These are phyloP conservation scores for Dillenia turbinata DNA, from an alignment of 164 flowering plant genomes.

Conservation along the genomic window DNA sequence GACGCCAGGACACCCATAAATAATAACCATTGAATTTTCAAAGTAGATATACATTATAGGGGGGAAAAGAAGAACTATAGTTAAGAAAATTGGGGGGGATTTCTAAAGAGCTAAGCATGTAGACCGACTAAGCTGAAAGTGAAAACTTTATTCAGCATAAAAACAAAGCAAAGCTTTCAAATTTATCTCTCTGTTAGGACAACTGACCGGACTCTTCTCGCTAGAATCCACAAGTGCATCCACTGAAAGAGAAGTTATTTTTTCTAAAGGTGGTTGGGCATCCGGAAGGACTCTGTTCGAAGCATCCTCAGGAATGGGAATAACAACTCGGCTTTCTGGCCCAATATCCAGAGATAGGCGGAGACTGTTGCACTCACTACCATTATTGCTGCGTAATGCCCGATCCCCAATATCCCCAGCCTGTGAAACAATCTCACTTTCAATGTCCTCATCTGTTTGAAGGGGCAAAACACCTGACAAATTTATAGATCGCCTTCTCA, in stretches of 20 bases:
- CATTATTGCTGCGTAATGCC: slow-evolving; percentile 40
- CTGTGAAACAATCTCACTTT: slow-evolving; percentile 53
- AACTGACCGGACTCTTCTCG: slow-evolving; percentile 21
- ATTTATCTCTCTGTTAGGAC: background rate
- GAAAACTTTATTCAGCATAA: too few species aligned
- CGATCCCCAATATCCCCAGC: slow-evolving; percentile 85
- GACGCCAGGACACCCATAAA: too few species aligned
- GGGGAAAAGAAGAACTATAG: too few species aligned
- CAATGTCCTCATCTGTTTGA: slow-evolving; percentile 32
- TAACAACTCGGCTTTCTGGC: slow-evolving; percentile 19
- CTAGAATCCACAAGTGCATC: slow-evolving; percentile 12
- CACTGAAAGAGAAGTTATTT: slow-evolving; percentile 24
- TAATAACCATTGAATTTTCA: too few species aligned
- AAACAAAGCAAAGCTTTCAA: background rate
- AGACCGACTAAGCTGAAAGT: too few species aligned
- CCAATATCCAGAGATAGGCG: slow-evolving; percentile 26
- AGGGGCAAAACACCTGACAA: slow-evolving; percentile 13
- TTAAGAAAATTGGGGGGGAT: too few species aligned
- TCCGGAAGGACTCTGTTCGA: slow-evolving; percentile 4
- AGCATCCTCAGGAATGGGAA: slow-evolving; percentile 26
- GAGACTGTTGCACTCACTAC: slow-evolving; percentile 31
- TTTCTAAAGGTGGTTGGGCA: slow-evolving; percentile 17
- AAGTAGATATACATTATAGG: too few species aligned
- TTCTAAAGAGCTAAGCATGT: too few species aligned
- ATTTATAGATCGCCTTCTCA: slow-evolving; percentile 32